Evolutionary conservation across 192 early-diverging fungal species (phyloP).

Genomic region (Coemansia sp.): DNA sequence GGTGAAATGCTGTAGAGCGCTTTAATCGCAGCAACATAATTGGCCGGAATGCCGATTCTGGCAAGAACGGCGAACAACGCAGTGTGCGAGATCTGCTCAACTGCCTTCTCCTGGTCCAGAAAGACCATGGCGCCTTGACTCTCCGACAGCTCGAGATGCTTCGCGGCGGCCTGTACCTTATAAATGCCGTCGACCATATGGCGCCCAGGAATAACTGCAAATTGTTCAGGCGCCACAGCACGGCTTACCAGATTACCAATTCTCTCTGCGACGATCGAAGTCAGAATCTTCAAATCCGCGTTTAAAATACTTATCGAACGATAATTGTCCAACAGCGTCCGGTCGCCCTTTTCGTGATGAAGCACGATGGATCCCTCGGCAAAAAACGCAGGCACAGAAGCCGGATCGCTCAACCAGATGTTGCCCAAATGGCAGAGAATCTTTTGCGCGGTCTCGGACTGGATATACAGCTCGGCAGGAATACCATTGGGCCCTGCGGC

Average conservation of each 20-base stretch:
- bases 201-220: conserved; percentile 14
- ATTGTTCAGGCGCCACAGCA: conserved; percentile 9
- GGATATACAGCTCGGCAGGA: not conserved
- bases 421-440: conserved; percentile 7
- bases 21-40: conserved; percentile 1
- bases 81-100: conserved; percentile 10
- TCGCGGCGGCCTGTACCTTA: conserved; percentile 5
- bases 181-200: conserved; percentile 12
- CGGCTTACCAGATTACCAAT: not conserved
- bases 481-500: not conserved
- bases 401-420: conserved; percentile 6
- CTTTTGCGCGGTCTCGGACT: not conserved
- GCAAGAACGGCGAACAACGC: conserved; percentile 14
- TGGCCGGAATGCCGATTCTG: conserved; percentile 1
- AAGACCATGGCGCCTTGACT: conserved; percentile 8
- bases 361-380: conserved; percentile 8
- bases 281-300: not conserved
- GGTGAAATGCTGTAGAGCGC: not conserved
- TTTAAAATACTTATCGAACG: not conserved
- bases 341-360: conserved; percentile 8
- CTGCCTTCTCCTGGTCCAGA: conserved; percentile 22
- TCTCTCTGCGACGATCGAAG: not conserved
- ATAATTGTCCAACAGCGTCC: not conserved
- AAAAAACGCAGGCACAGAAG: conserved; percentile 7
- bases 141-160: not conserved